These are phyloP conservation scores for Aspergillus sp. DNA, from an alignment of 2,329 filamentous ascomycete species.

Conservation along the genomic window DNA sequence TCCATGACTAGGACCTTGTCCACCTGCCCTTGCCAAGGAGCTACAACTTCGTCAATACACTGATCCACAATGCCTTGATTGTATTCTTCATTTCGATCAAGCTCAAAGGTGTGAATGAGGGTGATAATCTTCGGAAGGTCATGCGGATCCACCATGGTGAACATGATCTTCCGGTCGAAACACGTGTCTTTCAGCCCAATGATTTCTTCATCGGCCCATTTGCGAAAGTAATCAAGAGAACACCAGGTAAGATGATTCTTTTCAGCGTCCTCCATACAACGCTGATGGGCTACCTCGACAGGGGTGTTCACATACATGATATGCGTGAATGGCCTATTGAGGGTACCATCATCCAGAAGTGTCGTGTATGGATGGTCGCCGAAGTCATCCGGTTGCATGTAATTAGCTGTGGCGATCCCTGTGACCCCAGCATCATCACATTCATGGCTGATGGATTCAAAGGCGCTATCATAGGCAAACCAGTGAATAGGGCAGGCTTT, in stretches of 20 bases:
- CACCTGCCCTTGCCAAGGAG: no score
- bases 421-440: no score
- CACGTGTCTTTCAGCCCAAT: constrained; percentile 49
- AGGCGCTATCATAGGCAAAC: constrained; percentile 28
- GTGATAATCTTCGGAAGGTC: neutral
- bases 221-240: constrained; percentile 44
- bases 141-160: constrained; percentile 29
- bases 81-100: constrained; percentile 36
- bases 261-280: constrained; percentile 34
- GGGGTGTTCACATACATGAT: no score
- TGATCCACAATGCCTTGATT: constrained; percentile 35
- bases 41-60: no score
- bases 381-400: no score
- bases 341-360: no score
- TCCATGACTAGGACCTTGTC: no score
- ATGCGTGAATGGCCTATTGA: no score
- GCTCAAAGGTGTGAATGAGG: constrained; percentile 35
- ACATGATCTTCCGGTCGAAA: constrained; percentile 49
- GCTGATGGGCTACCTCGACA: no score
- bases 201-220: constrained; percentile 55
- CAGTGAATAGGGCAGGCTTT: neutral
- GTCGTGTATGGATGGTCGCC: no score
- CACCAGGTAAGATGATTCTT: constrained; percentile 35
- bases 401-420: no score
- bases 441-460: no score